Evolutionary conservation across 768 basidiomycete species (phyloP).

Genomic region (Mycena epipterygia): DNA sequence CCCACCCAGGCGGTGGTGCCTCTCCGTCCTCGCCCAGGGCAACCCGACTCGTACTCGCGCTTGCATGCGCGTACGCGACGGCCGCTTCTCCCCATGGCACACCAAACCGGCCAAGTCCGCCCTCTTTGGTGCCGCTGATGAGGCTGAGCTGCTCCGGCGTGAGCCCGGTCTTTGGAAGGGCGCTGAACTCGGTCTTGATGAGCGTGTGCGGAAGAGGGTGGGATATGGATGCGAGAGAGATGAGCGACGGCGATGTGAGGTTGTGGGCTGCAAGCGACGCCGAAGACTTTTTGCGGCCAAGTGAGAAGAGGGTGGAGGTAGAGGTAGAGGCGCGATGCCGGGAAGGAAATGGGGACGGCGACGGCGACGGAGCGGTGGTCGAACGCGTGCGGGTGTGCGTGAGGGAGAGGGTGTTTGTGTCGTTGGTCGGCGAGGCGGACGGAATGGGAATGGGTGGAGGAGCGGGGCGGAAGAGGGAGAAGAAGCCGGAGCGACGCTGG

Average conservation of each 20-base stretch:
- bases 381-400: constrained; percentile 39
- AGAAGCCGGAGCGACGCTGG: constrained; percentile 61
- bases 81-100: constrained; percentile 85
- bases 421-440: constrained; percentile 19
- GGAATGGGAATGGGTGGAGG: constrained; percentile 36
- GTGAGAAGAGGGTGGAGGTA: constrained; percentile 60
- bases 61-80: constrained; percentile 63
- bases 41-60: constrained; percentile 31
- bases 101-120: constrained; percentile 73
- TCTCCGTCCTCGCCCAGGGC: constrained; percentile 20
- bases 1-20: constrained; percentile 34
- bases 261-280: constrained; percentile 55
- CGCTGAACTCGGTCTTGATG: constrained; percentile 75
- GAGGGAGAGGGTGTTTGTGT: constrained; percentile 19
- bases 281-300: constrained; percentile 62
- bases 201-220: constrained; percentile 82
- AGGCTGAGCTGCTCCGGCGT: constrained; percentile 77
- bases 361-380: constrained; percentile 22
- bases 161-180: constrained; percentile 71
- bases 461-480: constrained; percentile 54
- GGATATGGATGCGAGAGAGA: constrained; percentile 83
- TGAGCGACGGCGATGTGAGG: constrained; percentile 74
- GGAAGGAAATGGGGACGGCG: constrained; percentile 41
- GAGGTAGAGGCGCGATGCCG: constrained; percentile 54
- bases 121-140: constrained; percentile 73